Evolutionary conservation across 768 basidiomycete genomes (phyloP), one percentile per base, ranked within the genome.

Genomic region (Steccherinum ochraceum): DNA sequence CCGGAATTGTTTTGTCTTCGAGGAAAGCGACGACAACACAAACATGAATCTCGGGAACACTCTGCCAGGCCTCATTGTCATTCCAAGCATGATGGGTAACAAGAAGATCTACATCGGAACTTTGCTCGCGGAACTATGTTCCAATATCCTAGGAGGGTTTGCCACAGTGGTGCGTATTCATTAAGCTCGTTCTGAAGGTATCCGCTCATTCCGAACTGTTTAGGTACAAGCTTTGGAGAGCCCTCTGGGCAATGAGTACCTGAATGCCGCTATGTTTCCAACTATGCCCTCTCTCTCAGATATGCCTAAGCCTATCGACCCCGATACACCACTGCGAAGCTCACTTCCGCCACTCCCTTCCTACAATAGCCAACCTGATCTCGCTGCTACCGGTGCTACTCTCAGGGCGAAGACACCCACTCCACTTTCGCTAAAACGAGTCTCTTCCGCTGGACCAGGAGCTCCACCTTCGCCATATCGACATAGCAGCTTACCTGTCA

Each of bases 81-180:
- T 96, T 45, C 93, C 93, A 2, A 81, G 77, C 55, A 78, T 83
- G 58, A 89, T 93, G 81, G 88, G 87, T 4, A 92, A 94, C 60
- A 89, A 92, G 65, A 86, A 81, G 58, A 67, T 91, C 24, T 93
- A 94, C 64, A 76, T 98, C 49, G 89, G 90, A 24, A 92, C 92
- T 16, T 69, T 97, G 40, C 68, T 99, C 50, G 92, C 91, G 16
- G 92, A 93, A 61, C 68, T 96, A 18, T 93, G 91, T 57, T 92
- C 93, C 26, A 83, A 86, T 54, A 80, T 97, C 45, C 72, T 99
- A 20, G 80, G 80, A 19, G 91, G 92, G 64, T 86, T 98, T 57
- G 87, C 91, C 30, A 78, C 80, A 30, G 65, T 96, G 72, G 95
- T 96, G 58, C 54, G 88, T 70, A 27, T 47, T 48, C 41, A 23